Conservation (phyloP, 306 rosid genomes). For the Citrullus amarus region DNA sequence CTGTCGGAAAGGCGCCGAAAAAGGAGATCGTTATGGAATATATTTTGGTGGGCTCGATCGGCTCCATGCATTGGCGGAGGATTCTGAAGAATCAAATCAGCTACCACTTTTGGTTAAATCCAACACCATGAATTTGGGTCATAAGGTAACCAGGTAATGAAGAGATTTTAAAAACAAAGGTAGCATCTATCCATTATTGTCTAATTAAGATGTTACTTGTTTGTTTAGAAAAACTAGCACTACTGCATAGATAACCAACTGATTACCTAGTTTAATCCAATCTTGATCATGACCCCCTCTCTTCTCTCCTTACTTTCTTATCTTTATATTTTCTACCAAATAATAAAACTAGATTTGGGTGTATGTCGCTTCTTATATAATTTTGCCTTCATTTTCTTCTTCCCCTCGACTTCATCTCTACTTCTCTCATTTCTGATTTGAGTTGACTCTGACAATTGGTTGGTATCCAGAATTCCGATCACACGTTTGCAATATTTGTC, state of each 20-base stretch:
- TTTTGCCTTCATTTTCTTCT: neutral
- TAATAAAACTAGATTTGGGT: neutral
- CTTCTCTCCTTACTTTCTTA: neutral
- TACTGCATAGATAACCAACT: no score
- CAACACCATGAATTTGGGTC: slow-evolving; percentile 9
- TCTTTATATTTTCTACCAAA: neutral
- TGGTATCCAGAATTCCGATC: no score
- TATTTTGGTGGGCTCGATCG: slow-evolving; percentile 49
- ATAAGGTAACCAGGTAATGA: neutral
- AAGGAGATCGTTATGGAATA: slow-evolving; percentile 25
- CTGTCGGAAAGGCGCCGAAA: slow-evolving; percentile 18
- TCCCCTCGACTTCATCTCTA: no score
- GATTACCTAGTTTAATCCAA: neutral
- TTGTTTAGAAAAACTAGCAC: no score
- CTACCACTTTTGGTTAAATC: neutral
- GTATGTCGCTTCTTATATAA: neutral
- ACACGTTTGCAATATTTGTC: no score
- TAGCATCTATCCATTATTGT: no score
- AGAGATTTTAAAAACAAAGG: no score
- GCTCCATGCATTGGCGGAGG: slow-evolving; percentile 26
- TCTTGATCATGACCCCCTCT: neutral
- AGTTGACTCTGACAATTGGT: no score
- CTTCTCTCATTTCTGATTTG: no score
- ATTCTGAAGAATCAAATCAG: slow-evolving; percentile 10
- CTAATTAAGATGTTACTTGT: no score